Evolutionary conservation across 768 basidiomycete genomes (phyloP).

Genomic region (Boletus bicolor): DNA sequence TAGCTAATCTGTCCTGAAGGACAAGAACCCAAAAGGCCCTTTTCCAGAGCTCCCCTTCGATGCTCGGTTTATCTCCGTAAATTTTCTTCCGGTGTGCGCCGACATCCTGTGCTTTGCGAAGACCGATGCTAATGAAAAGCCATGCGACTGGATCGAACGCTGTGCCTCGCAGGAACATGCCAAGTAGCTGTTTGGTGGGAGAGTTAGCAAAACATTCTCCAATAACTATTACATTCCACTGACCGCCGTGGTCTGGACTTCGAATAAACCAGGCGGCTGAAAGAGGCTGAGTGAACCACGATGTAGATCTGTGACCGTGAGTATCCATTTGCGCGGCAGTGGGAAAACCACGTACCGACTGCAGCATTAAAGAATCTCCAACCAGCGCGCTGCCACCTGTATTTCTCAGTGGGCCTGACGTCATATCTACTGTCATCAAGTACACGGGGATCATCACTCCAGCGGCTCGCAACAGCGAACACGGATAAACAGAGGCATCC

Average conservation of each 20-base stretch:
- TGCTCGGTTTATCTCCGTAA: constrained; percentile 43
- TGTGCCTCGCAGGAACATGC: constrained; percentile 53
- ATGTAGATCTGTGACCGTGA: constrained; percentile 44
- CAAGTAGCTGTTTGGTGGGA: constrained; percentile 40
- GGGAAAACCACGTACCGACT: constrained; percentile 38
- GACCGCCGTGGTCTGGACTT: constrained; percentile 57
- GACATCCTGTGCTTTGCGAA: constrained; percentile 68
- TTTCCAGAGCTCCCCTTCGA: constrained; percentile 73
- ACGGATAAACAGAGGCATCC: constrained; percentile 55
- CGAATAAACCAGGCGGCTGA: constrained; percentile 57
- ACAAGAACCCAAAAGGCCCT: constrained; percentile 75
- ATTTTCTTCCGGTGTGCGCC: constrained; percentile 70
- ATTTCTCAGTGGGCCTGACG: constrained; percentile 24
- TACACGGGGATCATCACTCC: constrained; percentile 60
- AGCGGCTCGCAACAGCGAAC: constrained; percentile 70
- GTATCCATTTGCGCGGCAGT: background rate
- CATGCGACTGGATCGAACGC: constrained; percentile 50
- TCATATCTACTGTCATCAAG: constrained; percentile 34
- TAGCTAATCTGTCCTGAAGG: constrained; percentile 55
- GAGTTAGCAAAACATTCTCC: constrained; percentile 5
- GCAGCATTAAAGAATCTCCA: constrained; percentile 58
- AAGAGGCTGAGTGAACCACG: constrained; percentile 48
- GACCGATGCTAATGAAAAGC: constrained; percentile 50
- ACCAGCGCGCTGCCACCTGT: constrained; percentile 54
- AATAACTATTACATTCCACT: constrained; percentile 21